Percentiles rank a stretch among this genome's conserved stretches.
phyloP scores from a whole-genome alignment of 805 yeast genomes.

The Helenozyma baotianmanensis region DNA sequence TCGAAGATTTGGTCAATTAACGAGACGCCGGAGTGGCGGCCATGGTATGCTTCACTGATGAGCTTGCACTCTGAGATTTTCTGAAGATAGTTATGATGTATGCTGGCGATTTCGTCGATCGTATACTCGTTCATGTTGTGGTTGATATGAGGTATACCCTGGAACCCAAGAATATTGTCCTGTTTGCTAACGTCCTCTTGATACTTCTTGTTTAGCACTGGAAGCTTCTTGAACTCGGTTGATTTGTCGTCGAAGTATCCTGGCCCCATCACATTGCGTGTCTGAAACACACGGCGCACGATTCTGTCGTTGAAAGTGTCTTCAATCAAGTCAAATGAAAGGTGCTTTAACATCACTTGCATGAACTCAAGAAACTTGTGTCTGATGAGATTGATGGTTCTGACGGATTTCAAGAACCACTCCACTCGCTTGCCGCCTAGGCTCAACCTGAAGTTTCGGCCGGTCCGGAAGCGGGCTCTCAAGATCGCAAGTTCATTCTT shows the following conservation, averaged over 20 bases:
- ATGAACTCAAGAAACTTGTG: slow-evolving; percentile 40
- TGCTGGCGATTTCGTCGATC: slow-evolving; percentile 12
- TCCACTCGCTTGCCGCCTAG: slow-evolving; percentile 3
- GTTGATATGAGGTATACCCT: not conserved
- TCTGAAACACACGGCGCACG: slow-evolving; percentile 19
- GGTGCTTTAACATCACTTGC: slow-evolving; percentile 34
- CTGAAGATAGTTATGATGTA: slow-evolving; percentile 11
- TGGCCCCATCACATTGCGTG: not conserved
- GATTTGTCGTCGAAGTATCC: slow-evolving; percentile 2
- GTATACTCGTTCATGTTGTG: slow-evolving; percentile 11
- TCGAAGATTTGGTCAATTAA: slow-evolving; percentile 31
- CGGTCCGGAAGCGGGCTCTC: slow-evolving; percentile 8
- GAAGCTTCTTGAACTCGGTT: slow-evolving; percentile 1
- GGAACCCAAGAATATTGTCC: slow-evolving; percentile 1
- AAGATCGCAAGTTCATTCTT: slow-evolving; percentile 22
- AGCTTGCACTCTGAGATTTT: slow-evolving; percentile 27
- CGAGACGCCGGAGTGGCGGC: slow-evolving; percentile 25
- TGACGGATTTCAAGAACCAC: slow-evolving; percentile 30
- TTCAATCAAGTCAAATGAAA: slow-evolving; percentile 46
- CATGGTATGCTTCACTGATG: slow-evolving; percentile 26
- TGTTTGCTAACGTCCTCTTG: slow-evolving; percentile 1
- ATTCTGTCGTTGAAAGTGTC: slow-evolving; percentile 26
- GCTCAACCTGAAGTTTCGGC: not conserved
- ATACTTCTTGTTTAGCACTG: slow-evolving; percentile 9
- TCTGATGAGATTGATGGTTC: slow-evolving; percentile 34